A percentile compares a stretch with the other conserved stretches of the same genome.
Evolutionary conservation across 371 early-diverging fungal genomes (phyloP).

Genomic region (Zychaea mexicana): DNA sequence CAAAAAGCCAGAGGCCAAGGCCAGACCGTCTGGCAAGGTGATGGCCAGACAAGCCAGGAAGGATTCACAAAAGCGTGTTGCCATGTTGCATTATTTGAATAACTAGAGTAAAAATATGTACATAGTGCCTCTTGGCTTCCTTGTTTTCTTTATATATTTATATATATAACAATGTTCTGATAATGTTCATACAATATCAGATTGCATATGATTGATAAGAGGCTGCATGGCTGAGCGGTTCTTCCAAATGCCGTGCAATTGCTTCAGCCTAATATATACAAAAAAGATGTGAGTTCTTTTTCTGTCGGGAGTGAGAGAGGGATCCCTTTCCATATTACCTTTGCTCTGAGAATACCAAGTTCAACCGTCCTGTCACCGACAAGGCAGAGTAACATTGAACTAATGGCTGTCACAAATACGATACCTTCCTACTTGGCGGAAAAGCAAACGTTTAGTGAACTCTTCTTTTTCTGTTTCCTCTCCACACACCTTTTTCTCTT

Average conservation of each 20-base stretch:
- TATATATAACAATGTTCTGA: too few relatives aligned
- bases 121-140: neutral
- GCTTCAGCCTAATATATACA: slow-evolving; percentile 41
- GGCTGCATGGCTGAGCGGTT: slow-evolving; percentile 57
- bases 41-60: slow-evolving; percentile 20
- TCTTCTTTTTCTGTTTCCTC: neutral
- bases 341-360: slow-evolving; percentile 71
- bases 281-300: neutral
- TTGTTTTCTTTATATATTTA: neutral
- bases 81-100: slow-evolving; percentile 24
- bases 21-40: slow-evolving; percentile 25
- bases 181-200: too few relatives aligned
- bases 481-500: neutral
- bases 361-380: slow-evolving; percentile 64
- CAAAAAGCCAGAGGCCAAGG: neutral
- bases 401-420: slow-evolving; percentile 61
- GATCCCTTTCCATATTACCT: slow-evolving; percentile 39
- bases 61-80: slow-evolving; percentile 23
- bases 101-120: neutral
- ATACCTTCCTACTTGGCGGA: slow-evolving; percentile 59
- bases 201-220: slow-evolving; percentile 28
- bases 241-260: slow-evolving; percentile 58
- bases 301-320: neutral
- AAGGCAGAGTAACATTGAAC: slow-evolving; percentile 73
- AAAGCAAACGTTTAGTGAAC: neutral